Evolutionary conservation across 2,329 filamentous ascomycete species (phyloP).

Genomic region (Alternaria tenuissima): DNA sequence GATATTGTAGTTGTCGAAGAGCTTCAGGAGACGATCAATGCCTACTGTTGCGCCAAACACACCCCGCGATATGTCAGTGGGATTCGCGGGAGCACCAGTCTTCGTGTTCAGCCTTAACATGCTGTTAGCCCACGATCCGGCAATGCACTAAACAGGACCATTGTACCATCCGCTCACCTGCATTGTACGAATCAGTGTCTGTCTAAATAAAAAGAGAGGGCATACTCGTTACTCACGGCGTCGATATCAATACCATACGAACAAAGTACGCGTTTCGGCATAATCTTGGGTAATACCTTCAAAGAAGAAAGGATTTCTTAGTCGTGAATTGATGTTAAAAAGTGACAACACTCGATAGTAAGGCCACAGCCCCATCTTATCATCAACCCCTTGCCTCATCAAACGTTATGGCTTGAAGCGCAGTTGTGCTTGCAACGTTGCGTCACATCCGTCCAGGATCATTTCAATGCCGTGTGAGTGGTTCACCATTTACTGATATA

Average conservation of each 20-base stretch:
- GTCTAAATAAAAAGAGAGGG: not conserved
- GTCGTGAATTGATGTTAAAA: not conserved
- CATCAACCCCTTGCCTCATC: not conserved
- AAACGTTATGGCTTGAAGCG: not conserved
- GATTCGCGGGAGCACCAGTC: conserved; percentile 47
- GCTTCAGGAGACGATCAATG: conserved; percentile 51
- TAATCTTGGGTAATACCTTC: conserved; percentile 9
- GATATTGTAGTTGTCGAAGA: conserved; percentile 54
- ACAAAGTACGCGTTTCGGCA: conserved; percentile 51
- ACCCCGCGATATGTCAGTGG: conserved; percentile 52
- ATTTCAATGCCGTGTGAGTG: not conserved
- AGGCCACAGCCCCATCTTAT: conserved; percentile 4
- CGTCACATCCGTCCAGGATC: not conserved
- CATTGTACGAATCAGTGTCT: not conserved
- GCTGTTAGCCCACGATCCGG: not conserved
- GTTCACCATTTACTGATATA: not conserved
- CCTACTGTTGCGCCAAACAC: conserved; percentile 54
- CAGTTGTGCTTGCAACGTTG: not conserved
- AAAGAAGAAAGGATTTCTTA: not conserved
- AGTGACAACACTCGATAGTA: not conserved
- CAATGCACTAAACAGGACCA: not conserved
- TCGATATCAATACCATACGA: conserved; percentile 56
- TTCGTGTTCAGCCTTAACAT: conserved; percentile 52
- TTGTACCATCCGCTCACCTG: conserved; percentile 39
- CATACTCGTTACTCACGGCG: conserved; percentile 35